These are phyloP conservation scores for Aquanectria penicillioides DNA, from an alignment of 2,329 filamentous ascomycete genomes.

Conservation along the genomic window DNA sequence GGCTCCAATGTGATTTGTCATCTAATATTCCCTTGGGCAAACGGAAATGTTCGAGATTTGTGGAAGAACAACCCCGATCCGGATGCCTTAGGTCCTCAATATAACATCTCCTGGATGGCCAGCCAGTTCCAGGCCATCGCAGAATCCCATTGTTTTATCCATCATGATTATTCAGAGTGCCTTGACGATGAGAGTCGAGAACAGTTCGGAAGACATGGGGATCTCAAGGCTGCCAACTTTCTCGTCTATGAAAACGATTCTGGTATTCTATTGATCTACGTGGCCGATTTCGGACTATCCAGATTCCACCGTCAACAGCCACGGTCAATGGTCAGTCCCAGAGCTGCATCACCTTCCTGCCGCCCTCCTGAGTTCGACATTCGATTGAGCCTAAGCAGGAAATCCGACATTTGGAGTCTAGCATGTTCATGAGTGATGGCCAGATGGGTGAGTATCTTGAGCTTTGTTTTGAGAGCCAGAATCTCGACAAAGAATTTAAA, in stretches of 20 bases:
- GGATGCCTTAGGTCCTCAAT: background rate
- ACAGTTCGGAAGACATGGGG: background rate
- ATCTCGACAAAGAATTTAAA: slow-evolving; percentile 2
- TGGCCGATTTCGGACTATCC: slow-evolving; percentile 2
- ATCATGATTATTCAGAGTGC: background rate
- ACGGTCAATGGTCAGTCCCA: background rate
- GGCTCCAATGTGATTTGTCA: background rate
- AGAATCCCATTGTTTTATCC: background rate
- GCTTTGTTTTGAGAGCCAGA: slow-evolving; percentile 14
- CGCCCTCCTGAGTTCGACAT: slow-evolving; percentile 1
- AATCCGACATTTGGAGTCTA: slow-evolving; percentile 1
- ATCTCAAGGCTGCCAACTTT: background rate
- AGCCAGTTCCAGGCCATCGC: background rate
- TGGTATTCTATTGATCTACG: background rate
- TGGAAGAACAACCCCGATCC: background rate
- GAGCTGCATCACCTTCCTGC: background rate
- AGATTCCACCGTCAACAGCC: background rate
- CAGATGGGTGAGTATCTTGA: slow-evolving; percentile 12
- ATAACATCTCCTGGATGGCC: background rate
- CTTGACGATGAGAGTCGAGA: background rate
- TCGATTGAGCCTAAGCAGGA: background rate
- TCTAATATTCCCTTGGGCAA: slow-evolving; percentile 1
- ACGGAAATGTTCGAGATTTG: background rate
- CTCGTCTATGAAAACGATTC: background rate
- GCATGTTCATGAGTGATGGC: background rate